These are phyloP conservation scores for Colletotrichum sansevieriae DNA, from an alignment of 2,329 filamentous ascomycete species.

Conservation along the genomic window DNA sequence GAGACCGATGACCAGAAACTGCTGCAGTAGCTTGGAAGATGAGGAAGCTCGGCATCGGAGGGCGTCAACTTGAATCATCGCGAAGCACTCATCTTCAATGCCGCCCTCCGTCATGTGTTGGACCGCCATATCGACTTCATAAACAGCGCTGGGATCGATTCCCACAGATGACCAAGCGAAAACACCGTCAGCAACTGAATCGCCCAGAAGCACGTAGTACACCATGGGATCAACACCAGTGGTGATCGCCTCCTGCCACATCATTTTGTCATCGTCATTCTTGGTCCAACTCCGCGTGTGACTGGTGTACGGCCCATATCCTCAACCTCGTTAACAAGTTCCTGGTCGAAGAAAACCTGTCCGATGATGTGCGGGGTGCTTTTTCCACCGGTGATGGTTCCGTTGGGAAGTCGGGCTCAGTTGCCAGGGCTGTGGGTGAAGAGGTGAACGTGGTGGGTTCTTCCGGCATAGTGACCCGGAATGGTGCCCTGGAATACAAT, in stretches of 20 bases:
- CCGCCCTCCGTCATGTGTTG: neutral
- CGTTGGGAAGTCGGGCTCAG: neutral
- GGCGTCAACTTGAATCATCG: neutral
- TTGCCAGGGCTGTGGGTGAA: neutral
- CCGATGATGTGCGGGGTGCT: neutral
- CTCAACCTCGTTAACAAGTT: neutral
- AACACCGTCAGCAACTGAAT: neutral
- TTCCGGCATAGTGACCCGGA: conserved; percentile 56
- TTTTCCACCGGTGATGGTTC: neutral
- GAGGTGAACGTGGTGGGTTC: neutral
- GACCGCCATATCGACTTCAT: neutral
- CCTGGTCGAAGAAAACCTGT: neutral
- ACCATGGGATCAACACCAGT: neutral
- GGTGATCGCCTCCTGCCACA: neutral
- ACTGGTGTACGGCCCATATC: neutral
- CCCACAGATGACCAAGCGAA: neutral
- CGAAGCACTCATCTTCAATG: neutral
- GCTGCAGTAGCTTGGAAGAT: neutral
- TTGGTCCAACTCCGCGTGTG: too few relatives aligned
- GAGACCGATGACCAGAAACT: neutral
- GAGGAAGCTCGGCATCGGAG: neutral
- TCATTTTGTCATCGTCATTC: neutral
- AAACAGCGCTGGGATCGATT: neutral
- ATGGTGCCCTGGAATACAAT: conserved; percentile 59
- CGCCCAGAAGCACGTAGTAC: neutral